Evolutionary conservation across 306 rosid species (phyloP).

Genomic region (Corylus avellana): DNA sequence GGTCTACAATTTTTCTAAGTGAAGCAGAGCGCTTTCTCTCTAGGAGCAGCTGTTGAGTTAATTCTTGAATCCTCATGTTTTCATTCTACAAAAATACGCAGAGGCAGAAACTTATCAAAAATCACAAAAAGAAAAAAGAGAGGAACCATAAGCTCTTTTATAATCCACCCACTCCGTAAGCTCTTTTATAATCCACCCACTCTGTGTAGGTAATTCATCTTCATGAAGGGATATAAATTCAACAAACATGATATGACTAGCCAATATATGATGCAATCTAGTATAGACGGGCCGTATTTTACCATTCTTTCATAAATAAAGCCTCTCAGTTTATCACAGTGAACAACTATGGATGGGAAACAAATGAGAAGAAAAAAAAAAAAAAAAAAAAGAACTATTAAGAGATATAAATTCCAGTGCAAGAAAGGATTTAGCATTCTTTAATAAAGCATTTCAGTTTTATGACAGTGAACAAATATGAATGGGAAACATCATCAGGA

Average conservation of each 20-base stretch:
- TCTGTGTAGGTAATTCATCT: too few species aligned
- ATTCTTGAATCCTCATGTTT: constrained; percentile 30
- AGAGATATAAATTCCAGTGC: too few species aligned
- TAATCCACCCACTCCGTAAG: too few species aligned
- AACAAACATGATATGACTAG: too few species aligned
- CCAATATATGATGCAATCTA: too few species aligned
- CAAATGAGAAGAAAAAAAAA: neutral
- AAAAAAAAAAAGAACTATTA: too few species aligned
- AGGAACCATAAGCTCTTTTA: neutral
- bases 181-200: too few species aligned
- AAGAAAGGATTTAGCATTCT: neutral
- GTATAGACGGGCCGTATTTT: too few species aligned
- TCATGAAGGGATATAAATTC: too few species aligned
- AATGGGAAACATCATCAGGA: neutral
- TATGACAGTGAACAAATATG: neutral
- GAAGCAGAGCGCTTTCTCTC: constrained; percentile 45
- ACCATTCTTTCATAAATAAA: neutral
- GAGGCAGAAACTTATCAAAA: neutral
- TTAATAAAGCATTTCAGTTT: too few species aligned
- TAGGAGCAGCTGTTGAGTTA: constrained; percentile 29
- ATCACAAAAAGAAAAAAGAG: neutral
- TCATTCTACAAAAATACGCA: constrained; percentile 19
- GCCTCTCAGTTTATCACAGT: neutral
- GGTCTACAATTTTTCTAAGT: constrained; percentile 35
- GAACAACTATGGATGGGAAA: neutral